phyloP scores from a whole-genome alignment of 306 rosid species.

The Castanea crenata region DNA sequence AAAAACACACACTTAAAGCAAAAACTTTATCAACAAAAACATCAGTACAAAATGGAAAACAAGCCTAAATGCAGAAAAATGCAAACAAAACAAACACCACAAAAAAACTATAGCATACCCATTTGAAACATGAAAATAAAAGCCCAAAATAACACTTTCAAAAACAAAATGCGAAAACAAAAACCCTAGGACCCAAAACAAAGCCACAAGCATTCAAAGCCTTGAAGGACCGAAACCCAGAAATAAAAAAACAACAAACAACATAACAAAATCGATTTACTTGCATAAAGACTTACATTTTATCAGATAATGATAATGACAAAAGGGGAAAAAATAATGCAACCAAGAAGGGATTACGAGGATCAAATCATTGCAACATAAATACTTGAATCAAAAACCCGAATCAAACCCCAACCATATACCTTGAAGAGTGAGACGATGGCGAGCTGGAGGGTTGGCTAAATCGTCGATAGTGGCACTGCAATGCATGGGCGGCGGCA shows the following conservation, averaged over 20 bases:
- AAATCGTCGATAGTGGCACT: fast-evolving
- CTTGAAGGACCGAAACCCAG: conserved; percentile 6
- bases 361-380: too few relatives aligned
- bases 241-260: neutral
- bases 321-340: too few relatives aligned
- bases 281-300: conserved; percentile 33
- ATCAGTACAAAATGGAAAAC: neutral
- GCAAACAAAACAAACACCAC: neutral
- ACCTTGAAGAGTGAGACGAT: too few relatives aligned
- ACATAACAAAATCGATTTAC: neutral
- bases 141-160: neutral
- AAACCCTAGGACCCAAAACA: conserved; percentile 16
- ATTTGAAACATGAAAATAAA: neutral
- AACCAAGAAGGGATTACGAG: too few relatives aligned
- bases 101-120: neutral
- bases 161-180: neutral
- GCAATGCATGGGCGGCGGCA: fast-evolving
- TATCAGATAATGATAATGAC: conserved; percentile 18
- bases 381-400: too few relatives aligned
- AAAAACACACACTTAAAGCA: neutral
- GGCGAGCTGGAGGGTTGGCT: too few relatives aligned
- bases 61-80: neutral
- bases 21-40: neutral
- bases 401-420: too few relatives aligned
- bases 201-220: neutral